Evolutionary conservation across 2,329 filamentous ascomycete genomes (phyloP).

Genomic region (Aureobasidium sp.): DNA sequence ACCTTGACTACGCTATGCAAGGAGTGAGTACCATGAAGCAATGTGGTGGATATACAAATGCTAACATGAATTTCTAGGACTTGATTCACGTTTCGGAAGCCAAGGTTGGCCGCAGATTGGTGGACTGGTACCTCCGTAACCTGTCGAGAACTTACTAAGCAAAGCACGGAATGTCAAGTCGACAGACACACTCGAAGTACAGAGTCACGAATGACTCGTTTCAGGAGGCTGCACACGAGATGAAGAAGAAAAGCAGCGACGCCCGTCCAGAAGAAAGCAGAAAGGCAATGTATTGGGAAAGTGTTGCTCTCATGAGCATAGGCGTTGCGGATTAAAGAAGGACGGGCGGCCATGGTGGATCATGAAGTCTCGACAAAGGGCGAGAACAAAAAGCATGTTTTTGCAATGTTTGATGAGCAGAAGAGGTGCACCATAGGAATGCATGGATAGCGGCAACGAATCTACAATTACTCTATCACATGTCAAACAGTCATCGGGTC

Average conservation of each 20-base stretch:
- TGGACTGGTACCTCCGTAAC: slow-evolving; percentile 99
- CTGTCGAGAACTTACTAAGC: slow-evolving; percentile 79
- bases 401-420: neutral
- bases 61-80: slow-evolving; percentile 49
- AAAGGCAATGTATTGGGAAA: slow-evolving; percentile 13
- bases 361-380: neutral
- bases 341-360: neutral
- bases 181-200: neutral
- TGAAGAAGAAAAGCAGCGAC: neutral
- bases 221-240: neutral
- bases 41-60: neutral
- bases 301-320: neutral
- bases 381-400: neutral
- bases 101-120: slow-evolving; percentile 92
- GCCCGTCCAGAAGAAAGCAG: slow-evolving; percentile 6
- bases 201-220: neutral
- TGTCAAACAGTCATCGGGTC: slow-evolving; percentile 1
- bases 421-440: neutral
- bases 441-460: slow-evolving; percentile 2
- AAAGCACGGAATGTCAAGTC: neutral
- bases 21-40: slow-evolving; percentile 52
- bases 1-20: slow-evolving; percentile 95
- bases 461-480: neutral
- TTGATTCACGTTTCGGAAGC: slow-evolving; percentile 98
- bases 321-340: slow-evolving; percentile 2